Evolutionary conservation across 345 rosid species (phyloP).

Genomic region (Zanthoxylum bungeanum): DNA sequence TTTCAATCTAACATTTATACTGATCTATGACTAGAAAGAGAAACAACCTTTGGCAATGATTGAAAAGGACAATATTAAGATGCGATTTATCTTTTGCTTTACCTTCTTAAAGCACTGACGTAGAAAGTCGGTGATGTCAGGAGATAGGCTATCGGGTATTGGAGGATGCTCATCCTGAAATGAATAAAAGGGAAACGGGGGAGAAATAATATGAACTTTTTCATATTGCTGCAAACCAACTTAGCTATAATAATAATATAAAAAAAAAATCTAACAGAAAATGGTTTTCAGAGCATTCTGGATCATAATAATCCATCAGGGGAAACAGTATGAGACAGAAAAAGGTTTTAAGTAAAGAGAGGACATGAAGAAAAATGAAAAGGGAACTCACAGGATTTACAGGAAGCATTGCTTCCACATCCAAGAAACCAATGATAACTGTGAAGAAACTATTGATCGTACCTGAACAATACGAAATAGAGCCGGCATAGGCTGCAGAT

Average conservation of each 20-base stretch:
- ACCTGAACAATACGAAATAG: constrained; percentile 99
- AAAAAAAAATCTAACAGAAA: not conserved
- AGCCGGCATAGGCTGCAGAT: constrained; percentile 97
- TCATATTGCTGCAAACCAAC: not conserved
- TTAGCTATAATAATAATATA: not conserved
- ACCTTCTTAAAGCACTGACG: constrained; percentile 99
- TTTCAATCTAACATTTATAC: not conserved
- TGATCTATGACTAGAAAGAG: not conserved
- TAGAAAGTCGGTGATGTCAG: constrained; percentile 94
- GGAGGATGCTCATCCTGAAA: constrained; percentile 94
- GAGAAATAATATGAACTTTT: not conserved
- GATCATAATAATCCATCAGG: not conserved
- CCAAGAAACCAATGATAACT: not conserved
- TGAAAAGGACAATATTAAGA: not conserved
- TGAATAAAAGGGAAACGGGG: constrained; percentile 8
- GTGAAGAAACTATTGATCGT: constrained; percentile 13
- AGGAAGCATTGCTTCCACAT: constrained; percentile 7
- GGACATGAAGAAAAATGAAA: not conserved
- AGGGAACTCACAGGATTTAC: not conserved
- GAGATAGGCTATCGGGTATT: constrained; percentile 89
- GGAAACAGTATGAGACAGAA: not conserved
- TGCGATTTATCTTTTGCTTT: constrained; percentile 11
- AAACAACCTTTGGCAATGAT: not conserved
- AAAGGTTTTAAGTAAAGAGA: constrained; percentile 1
- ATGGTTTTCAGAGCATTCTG: not conserved